phyloP scores from a whole-genome alignment of 371 early-diverging fungal genomes.

The Saksenaea oblongispora region DNA sequence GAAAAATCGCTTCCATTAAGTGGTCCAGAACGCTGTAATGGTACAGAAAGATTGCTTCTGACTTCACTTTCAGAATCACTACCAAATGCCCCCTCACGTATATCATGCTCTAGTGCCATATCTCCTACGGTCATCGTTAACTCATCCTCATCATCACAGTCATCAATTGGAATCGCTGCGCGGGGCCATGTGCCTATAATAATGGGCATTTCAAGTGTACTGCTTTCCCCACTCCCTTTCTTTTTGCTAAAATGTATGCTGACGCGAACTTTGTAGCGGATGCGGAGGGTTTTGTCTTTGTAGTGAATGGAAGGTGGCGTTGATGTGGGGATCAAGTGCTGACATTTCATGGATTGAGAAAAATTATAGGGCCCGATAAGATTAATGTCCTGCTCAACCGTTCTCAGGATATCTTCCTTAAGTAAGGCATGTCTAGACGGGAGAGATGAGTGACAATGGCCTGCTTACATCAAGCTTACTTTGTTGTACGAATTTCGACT shows the following conservation, averaged over 20 bases:
- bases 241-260: conserved; percentile 17
- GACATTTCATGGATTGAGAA: conserved; percentile 29
- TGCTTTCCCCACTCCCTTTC: conserved; percentile 4
- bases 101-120: conserved; percentile 21
- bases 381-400: conserved; percentile 32
- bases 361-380: conserved; percentile 40
- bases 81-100: background rate
- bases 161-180: conserved; percentile 41
- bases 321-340: conserved; percentile 30
- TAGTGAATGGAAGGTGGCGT: conserved; percentile 38
- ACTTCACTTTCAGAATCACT: background rate
- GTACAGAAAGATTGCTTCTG: background rate
- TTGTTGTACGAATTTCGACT: conserved; percentile 23
- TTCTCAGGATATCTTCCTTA: conserved; percentile 32
- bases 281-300: conserved; percentile 24
- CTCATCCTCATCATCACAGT: conserved; percentile 39
- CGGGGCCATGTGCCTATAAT: conserved; percentile 42
- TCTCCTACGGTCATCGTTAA: conserved; percentile 20
- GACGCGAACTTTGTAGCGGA: conserved; percentile 35
- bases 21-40: background rate
- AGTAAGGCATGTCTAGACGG: conserved; percentile 14
- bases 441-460: background rate
- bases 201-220: conserved; percentile 33
- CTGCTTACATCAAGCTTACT: conserved; percentile 9
- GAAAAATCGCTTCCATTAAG: background rate